These are phyloP conservation scores for Cocos nucifera DNA, from an alignment of 176 grass and related monocot species.

Conservation along the genomic window DNA sequence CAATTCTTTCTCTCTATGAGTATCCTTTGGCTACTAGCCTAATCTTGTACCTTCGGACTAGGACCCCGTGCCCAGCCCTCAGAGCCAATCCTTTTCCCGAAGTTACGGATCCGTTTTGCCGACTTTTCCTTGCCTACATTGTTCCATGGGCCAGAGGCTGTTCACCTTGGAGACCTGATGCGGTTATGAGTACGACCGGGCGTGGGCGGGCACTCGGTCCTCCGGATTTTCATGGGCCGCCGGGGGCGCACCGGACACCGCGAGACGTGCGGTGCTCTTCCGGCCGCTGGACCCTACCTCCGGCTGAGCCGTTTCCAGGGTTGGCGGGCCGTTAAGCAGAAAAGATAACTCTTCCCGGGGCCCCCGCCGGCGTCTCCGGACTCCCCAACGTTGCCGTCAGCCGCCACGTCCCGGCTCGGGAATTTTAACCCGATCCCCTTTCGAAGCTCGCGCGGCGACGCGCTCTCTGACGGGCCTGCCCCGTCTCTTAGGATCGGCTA, in stretches of 20 bases:
- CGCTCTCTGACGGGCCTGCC: too few species aligned
- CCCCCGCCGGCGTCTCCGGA: slow-evolving; percentile 50
- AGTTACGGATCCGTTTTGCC: slow-evolving; percentile 72
- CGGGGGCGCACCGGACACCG: slow-evolving; percentile 38
- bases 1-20: too few species aligned
- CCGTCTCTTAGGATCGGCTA: too few species aligned
- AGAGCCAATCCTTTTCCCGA: slow-evolving; percentile 74
- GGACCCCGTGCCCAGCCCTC: slow-evolving; percentile 47
- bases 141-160: slow-evolving; percentile 40
- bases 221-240: slow-evolving; percentile 42
- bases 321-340: slow-evolving; percentile 64
- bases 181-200: slow-evolving; percentile 43
- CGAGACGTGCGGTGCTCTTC: slow-evolving; percentile 65
- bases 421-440: too few species aligned
- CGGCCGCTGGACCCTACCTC: slow-evolving; percentile 53
- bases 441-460: too few species aligned
- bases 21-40: too few species aligned
- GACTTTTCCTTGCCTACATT: slow-evolving; percentile 51
- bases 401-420: too few species aligned
- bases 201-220: slow-evolving; percentile 29
- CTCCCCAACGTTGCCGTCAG: slow-evolving; percentile 41
- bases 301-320: slow-evolving; percentile 52
- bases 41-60: too few species aligned
- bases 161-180: slow-evolving; percentile 55
- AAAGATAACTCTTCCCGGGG: slow-evolving; percentile 72